phyloP scores from a whole-genome alignment of 129 eudicot species.

The Oenanthe sinensis region DNA sequence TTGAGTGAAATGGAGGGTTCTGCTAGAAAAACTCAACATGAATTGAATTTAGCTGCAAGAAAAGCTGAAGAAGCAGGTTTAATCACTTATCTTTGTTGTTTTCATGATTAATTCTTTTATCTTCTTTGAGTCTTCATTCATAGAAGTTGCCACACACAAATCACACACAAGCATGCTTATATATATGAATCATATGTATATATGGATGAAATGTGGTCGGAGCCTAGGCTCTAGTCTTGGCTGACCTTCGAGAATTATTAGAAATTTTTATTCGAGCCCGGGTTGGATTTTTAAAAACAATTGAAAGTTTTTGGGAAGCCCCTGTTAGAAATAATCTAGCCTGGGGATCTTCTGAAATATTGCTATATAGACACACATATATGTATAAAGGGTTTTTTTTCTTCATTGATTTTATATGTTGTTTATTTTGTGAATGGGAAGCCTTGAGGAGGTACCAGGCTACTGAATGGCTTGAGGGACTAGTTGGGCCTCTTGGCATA shows the following conservation, averaged over 20 bases:
- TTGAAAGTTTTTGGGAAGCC: too few relatives aligned
- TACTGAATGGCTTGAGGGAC: slow-evolving; percentile 68
- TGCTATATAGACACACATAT: neutral
- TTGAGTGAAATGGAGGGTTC: slow-evolving; percentile 54
- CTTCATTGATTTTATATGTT: neutral
- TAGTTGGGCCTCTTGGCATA: slow-evolving; percentile 72
- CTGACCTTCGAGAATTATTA: neutral
- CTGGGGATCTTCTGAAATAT: too few relatives aligned
- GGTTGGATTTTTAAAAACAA: too few relatives aligned
- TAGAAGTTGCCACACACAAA: neutral
- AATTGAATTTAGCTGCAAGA: neutral
- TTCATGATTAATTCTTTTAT: neutral
- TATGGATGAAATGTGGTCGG: too few relatives aligned
- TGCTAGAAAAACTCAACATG: slow-evolving; percentile 1
- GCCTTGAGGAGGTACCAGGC: slow-evolving; percentile 83
- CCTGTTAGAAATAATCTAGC: too few relatives aligned
- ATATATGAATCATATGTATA: too few relatives aligned
- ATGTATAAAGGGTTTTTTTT: neutral
- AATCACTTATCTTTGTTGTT: neutral
- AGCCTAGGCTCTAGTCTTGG: neutral
- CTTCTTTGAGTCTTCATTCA: neutral
- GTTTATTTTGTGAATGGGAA: slow-evolving; percentile 18
- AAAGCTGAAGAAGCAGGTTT: slow-evolving; percentile 44
- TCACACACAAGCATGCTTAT: too few relatives aligned
- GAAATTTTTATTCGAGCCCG: neutral